A percentile compares a stretch with the other conserved stretches of the same genome.
Evolutionary conservation across 225 moss, liverwort and hornwort genomes (phyloP).

Genomic region (Ulota crispa): DNA sequence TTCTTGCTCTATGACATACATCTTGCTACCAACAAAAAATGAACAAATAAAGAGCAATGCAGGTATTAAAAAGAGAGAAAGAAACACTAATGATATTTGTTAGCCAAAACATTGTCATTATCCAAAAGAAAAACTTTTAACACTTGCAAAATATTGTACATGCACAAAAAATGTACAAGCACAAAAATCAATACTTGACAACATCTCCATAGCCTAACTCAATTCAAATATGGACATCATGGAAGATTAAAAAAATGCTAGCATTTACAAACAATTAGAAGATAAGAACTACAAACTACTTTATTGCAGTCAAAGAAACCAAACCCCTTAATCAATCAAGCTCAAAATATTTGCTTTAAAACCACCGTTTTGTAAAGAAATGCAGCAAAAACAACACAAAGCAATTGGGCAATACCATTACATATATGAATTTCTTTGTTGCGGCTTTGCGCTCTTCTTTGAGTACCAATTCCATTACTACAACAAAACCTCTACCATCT

Average conservation of each 20-base stretch:
- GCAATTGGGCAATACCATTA: slow-evolving; percentile 45
- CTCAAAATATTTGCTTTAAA: background rate
- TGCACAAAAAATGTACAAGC: too few relatives aligned
- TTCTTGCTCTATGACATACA: too few relatives aligned
- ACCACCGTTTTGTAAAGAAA: background rate
- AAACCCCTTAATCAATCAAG: background rate
- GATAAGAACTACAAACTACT: background rate
- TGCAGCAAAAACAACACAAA: background rate
- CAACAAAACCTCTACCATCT: too few relatives aligned
- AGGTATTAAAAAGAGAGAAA: too few relatives aligned
- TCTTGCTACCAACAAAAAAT: too few relatives aligned
- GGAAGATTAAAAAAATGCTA: background rate
- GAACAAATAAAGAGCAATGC: too few relatives aligned
- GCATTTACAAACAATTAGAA: background rate
- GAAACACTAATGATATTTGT: too few relatives aligned
- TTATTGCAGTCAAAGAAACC: background rate
- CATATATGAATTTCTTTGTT: slow-evolving; percentile 67
- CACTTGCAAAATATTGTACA: background rate
- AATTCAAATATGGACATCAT: background rate
- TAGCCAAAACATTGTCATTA: too few relatives aligned
- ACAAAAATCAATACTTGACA: too few relatives aligned
- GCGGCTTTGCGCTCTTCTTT: slow-evolving; percentile 53
- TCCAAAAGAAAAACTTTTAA: too few relatives aligned
- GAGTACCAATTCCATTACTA: too few relatives aligned
- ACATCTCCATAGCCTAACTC: too few relatives aligned